Evolutionary conservation across 139 green algal genomes (phyloP), one percentile per base, ranked within the genome.

Genomic region (Parachlorella kessleri): DNA sequence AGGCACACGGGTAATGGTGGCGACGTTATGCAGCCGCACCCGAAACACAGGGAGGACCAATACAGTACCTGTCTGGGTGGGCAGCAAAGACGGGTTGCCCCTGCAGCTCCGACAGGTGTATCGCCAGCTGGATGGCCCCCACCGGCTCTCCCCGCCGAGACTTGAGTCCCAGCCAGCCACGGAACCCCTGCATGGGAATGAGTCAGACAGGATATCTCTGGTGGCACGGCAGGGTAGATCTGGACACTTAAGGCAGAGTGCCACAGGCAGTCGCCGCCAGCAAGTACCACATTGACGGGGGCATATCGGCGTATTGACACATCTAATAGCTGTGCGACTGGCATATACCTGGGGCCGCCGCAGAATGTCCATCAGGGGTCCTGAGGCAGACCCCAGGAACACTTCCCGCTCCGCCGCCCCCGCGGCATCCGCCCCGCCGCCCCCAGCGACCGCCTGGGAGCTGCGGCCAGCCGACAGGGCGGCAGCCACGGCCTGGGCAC

Each of bases 41-140:
- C n/a, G n/a, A n/a, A n/a, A n/a, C n/a, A n/a, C n/a, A n/a, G n/a
- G n/a, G n/a, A n/a, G n/a, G n/a, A n/a, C n/a, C n/a, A n/a, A n/a
- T n/a, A n/a, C n/a, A n/a, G n/a, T 64, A 39, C 38, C 38, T 36
- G 8, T 21, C 69, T 8, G 69, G 26, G 38, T 36, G 14, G 10
- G 18, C 28, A 9, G 33, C 39, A 9, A 41, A 1, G 2, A 68
- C 35, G 38, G 30, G 32, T 3, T 64, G 33, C 5, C 72, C 77
- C 0, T 42, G 68, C 7, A 88, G 71, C 39, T 78, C 55, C 0
- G 63, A 76, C 32, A 91, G 72, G 33, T 68, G 30, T 9, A 91
- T 24, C 6, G 81, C 64, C 33, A 91, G 33, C 78, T 90, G 82
- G 40, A 91, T 82, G n/a, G 87, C 87, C 1, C 84, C 87, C 5